Base-by-base conservation (phyloP, 2,329 filamentous ascomycete genomes). In the Colletotrichum simmondsii region DNA sequence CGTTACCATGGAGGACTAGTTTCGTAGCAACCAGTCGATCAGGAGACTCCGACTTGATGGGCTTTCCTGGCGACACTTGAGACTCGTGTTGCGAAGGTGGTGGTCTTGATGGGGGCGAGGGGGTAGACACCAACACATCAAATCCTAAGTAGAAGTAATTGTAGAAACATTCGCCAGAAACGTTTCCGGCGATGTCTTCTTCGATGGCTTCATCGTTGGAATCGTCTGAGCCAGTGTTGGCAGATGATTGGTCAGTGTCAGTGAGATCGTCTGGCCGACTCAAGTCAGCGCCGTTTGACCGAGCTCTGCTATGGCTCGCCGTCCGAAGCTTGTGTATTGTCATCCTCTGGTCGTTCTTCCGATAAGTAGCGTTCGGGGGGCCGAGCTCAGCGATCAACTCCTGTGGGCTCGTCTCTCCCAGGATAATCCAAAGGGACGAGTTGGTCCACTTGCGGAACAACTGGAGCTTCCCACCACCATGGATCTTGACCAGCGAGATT, bases 141-240 rank as follows among this genome's bases (percentile, higher is more conserved):
- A 99, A 97, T 2, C 97, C 97, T 74, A 98, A 92, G 76, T 96
- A 93, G 80, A 98, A 99, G 81, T 99, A 99, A 81, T 98, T 98
- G 83, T 97, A 98, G 81, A 98, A 99, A 75, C 92, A 95, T 80
- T 97, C 94, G 4, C 91, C 89, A 1, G 91, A 90, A 4, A 91
- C 76, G 80, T 87, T 85, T 75, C 86, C 85, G 1, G 85, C 84
- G 4, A 85, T 80, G 35, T 90, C 88, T 35, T 91, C 91, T 56
- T 90, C 88, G 19, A 90, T 80, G 3, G 85, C 88, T 71, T 89
- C 89, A 26, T 89, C 86, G 42, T 87, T 88, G 26, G 87, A 88
- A 30, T 94, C 93, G 78, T 95, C 93, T 1, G 92, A 93, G 32
- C 89, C 89, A 1, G 92, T 93, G 75, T 93, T 92, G 66, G 89